Evolutionary conservation across 2,329 filamentous ascomycete genomes (phyloP).

Genomic region (Dactylellina sp.): DNA sequence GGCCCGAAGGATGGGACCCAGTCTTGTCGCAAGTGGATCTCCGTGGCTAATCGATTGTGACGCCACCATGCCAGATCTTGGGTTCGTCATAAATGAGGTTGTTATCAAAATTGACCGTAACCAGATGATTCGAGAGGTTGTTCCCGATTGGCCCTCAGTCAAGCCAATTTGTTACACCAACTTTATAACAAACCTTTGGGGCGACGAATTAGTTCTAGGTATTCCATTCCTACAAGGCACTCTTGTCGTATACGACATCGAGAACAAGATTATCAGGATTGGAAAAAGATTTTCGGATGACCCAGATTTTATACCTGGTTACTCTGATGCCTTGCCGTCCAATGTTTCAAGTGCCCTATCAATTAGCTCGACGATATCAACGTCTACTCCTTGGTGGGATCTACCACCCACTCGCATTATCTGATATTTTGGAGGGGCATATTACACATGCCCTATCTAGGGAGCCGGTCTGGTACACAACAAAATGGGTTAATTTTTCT

Average conservation of each 20-base stretch:
- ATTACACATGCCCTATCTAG: too few relatives aligned
- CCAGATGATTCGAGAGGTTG: conserved; percentile 4
- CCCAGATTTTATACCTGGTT: conserved; percentile 15
- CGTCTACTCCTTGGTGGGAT: too few relatives aligned
- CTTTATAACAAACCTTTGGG: conserved; percentile 20
- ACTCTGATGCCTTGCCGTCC: neutral
- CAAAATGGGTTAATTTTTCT: too few relatives aligned
- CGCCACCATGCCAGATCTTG: conserved; percentile 31
- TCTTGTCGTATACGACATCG: conserved; percentile 34
- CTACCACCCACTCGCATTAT: neutral
- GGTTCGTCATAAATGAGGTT: conserved; percentile 30
- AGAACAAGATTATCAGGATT: conserved; percentile 31
- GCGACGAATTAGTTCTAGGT: conserved; percentile 27
- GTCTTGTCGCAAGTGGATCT: neutral
- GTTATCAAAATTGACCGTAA: conserved; percentile 34
- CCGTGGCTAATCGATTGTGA: conserved; percentile 30
- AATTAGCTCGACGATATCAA: too few relatives aligned
- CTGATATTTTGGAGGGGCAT: neutral
- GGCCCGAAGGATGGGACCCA: neutral
- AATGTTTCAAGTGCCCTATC: neutral
- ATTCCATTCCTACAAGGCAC: conserved; percentile 40
- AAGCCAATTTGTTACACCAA: conserved; percentile 20
- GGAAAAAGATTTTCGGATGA: conserved; percentile 30
- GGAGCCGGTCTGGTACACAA: too few relatives aligned
- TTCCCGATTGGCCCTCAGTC: neutral